These are phyloP conservation scores for Aspergillus calidoustus DNA, from an alignment of 2,329 filamentous ascomycete species.

Conservation along the genomic window DNA sequence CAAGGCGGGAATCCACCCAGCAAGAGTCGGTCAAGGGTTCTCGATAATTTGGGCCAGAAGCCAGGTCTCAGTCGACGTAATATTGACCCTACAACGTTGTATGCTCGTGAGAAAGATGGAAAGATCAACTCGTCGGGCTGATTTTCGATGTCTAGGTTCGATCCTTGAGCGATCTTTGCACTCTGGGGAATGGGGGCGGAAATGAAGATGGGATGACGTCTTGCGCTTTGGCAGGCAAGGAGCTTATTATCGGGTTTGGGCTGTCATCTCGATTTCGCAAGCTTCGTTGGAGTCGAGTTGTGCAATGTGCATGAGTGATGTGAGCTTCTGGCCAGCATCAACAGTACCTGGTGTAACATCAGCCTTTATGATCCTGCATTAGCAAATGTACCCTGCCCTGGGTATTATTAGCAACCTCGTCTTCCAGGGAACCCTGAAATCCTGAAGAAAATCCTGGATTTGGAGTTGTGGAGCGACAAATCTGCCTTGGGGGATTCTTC, in stretches of 20 bases:
- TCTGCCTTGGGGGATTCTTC: slow-evolving; percentile 13
- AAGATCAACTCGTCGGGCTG: not conserved
- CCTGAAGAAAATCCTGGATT: not conserved
- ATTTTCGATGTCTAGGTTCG: not conserved
- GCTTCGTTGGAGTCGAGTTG: not conserved
- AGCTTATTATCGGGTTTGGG: not conserved
- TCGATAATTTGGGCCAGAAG: not conserved
- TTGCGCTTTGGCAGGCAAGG: not conserved
- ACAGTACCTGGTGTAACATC: not conserved
- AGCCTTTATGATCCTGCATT: slow-evolving; percentile 2
- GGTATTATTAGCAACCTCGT: slow-evolving; percentile 8
- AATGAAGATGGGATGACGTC: not conserved
- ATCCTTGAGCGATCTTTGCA: not conserved
- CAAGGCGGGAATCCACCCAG: slow-evolving; percentile 14
- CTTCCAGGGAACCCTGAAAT: not conserved
- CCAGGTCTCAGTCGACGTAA: not conserved
- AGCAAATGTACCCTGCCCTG: not conserved
- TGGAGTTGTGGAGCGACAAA: slow-evolving; percentile 7
- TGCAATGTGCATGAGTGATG: not conserved
- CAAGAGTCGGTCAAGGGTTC: slow-evolving; percentile 2
- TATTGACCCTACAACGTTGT: not conserved
- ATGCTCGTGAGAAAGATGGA: not conserved
- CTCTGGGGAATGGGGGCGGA: not conserved
- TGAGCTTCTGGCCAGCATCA: not conserved
- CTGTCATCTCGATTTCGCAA: not conserved